Conservation (phyloP, 306 rosid genomes). For the Castanea sativa region DNA sequence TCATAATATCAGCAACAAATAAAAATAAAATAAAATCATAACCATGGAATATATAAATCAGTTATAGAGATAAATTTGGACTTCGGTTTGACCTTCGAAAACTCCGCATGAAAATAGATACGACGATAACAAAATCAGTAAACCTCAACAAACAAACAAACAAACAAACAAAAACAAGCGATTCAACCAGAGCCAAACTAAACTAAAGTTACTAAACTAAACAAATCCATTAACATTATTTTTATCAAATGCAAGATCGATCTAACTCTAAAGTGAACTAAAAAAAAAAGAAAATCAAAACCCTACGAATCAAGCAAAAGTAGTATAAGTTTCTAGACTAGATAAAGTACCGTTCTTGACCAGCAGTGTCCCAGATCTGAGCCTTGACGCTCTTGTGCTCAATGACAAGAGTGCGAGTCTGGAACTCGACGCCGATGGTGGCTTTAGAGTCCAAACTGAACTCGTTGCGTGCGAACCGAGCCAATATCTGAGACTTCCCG, state of each 20-base stretch:
- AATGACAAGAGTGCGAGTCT: conserved; percentile 81
- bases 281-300: neutral
- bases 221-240: neutral
- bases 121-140: neutral
- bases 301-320: neutral
- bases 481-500: conserved; percentile 96
- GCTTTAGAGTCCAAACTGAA: conserved; percentile 96
- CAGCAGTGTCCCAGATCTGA: conserved; percentile 99
- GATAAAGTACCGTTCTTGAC: conserved; percentile 82
- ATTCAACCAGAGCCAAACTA: too few species aligned
- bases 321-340: neutral
- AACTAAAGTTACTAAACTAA: neutral
- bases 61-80: neutral
- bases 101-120: neutral
- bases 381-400: conserved; percentile 93
- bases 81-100: neutral
- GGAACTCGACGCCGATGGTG: conserved; percentile 97
- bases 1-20: too few species aligned
- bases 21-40: too few species aligned
- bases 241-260: neutral
- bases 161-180: neutral
- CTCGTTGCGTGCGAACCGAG: conserved; percentile 92
- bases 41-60: neutral
- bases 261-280: neutral
- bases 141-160: too few species aligned